Conservation (phyloP, 306 rosid species). For the Malus sylvestris region DNA sequence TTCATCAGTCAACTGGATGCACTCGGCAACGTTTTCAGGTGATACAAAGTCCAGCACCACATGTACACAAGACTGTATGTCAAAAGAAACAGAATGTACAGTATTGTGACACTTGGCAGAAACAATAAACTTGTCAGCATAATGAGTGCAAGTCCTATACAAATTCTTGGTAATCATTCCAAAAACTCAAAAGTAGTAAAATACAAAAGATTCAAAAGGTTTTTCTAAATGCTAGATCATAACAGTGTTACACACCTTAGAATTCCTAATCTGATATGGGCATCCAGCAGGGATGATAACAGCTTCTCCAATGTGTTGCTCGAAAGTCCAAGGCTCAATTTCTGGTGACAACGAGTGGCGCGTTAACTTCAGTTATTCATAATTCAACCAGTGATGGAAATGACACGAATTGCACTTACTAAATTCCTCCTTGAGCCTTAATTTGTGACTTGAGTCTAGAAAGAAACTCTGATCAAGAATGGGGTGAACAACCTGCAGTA, state of each 20-base stretch:
- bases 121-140: background rate
- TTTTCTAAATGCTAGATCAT: background rate
- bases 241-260: constrained; percentile 46
- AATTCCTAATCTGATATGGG: constrained; percentile 84
- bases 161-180: background rate
- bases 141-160: background rate
- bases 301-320: constrained; percentile 92
- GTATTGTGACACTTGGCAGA: background rate
- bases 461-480: constrained; percentile 75
- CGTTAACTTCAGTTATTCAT: constrained; percentile 18
- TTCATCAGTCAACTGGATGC: constrained; percentile 69
- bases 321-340: constrained; percentile 96
- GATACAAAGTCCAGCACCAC: constrained; percentile 86
- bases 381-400: constrained; percentile 7
- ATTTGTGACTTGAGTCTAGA: constrained; percentile 64
- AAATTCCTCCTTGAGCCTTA: constrained; percentile 83
- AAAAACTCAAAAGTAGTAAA: background rate
- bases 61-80: constrained; percentile 74
- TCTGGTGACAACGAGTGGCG: constrained; percentile 36
- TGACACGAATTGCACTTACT: constrained; percentile 36
- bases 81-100: constrained; percentile 4
- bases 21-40: constrained; percentile 70
- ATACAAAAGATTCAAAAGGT: background rate
- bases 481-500: constrained; percentile 81
- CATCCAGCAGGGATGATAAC: constrained; percentile 97